Conservation (phyloP, 352 stramenopile genomes). For the Pythium chondricola region DNA sequence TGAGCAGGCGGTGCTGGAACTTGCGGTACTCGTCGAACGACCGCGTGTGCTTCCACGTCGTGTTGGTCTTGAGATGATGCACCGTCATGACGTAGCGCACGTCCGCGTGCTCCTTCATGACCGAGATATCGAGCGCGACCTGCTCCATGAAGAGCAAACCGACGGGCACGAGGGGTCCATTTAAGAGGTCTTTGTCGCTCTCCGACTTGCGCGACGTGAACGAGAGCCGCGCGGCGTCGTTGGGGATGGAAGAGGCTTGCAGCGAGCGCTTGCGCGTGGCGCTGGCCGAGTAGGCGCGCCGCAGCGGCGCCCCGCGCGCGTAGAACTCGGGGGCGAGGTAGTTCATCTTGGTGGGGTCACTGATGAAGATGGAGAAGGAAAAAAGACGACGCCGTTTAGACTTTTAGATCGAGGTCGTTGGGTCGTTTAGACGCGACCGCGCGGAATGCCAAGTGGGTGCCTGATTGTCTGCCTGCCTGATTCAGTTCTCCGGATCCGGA, state of each 20-base stretch:
- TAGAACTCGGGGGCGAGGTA: constrained; percentile 8
- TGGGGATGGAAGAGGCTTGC: not conserved
- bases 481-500: too few species aligned
- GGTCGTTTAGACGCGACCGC: not conserved
- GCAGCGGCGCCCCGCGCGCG: constrained; percentile 5
- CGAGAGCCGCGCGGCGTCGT: constrained; percentile 6
- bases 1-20: constrained; percentile 61
- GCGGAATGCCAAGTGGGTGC: not conserved
- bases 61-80: constrained; percentile 23
- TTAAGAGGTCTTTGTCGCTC: constrained; percentile 21
- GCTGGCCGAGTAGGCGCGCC: constrained; percentile 2
- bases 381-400: too few species aligned
- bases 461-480: too few species aligned
- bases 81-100: constrained; percentile 61
- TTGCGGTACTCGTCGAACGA: constrained; percentile 72
- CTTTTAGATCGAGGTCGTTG: not conserved
- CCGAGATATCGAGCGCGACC: constrained; percentile 34
- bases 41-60: constrained; percentile 39
- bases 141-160: constrained; percentile 49
- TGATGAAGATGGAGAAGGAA: not conserved
- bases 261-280: constrained; percentile 16
- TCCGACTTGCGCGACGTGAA: constrained; percentile 19
- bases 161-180: constrained; percentile 21
- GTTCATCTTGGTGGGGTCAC: constrained; percentile 5
- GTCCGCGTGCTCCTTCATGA: constrained; percentile 44